Evolutionary conservation across 345 rosid species (phyloP).

Genomic region (Bruguiera gymnorhiza): DNA sequence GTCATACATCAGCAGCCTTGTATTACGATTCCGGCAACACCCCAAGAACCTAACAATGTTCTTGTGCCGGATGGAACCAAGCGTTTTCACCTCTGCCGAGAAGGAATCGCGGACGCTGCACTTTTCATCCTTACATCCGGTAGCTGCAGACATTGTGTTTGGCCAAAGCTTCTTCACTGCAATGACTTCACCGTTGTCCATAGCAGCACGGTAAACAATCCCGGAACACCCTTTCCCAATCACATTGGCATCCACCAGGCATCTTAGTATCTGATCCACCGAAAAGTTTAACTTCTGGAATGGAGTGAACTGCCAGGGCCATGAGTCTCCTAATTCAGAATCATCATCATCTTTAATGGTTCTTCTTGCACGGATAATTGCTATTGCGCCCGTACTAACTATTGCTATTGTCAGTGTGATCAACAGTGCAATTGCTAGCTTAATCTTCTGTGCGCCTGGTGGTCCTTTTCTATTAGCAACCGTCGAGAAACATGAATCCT

Average conservation of each 20-base stretch:
- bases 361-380: conserved; percentile 56
- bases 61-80: conserved; percentile 91
- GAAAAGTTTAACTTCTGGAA: conserved; percentile 94
- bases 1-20: conserved; percentile 86
- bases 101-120: conserved; percentile 76
- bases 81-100: conserved; percentile 84
- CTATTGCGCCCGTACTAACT: conserved; percentile 68
- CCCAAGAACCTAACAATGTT: conserved; percentile 91
- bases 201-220: conserved; percentile 82
- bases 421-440: conserved; percentile 70
- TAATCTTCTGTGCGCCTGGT: conserved; percentile 46
- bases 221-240: conserved; percentile 96
- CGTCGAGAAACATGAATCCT: conserved; percentile 59
- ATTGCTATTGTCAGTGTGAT: conserved; percentile 61
- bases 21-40: conserved; percentile 81
- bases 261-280: conserved; percentile 71
- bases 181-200: conserved; percentile 77
- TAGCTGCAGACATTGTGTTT: conserved; percentile 38
- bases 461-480: conserved; percentile 34
- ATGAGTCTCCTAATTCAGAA: conserved; percentile 81
- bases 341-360: conserved; percentile 47
- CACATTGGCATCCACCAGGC: conserved; percentile 76
- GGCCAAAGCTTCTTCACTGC: conserved; percentile 98
- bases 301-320: conserved; percentile 93
- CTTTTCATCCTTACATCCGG: conserved; percentile 46